Conservation (phyloP, 108 stramenopile genomes). For the Fistulifera pelliculosa region DNA sequence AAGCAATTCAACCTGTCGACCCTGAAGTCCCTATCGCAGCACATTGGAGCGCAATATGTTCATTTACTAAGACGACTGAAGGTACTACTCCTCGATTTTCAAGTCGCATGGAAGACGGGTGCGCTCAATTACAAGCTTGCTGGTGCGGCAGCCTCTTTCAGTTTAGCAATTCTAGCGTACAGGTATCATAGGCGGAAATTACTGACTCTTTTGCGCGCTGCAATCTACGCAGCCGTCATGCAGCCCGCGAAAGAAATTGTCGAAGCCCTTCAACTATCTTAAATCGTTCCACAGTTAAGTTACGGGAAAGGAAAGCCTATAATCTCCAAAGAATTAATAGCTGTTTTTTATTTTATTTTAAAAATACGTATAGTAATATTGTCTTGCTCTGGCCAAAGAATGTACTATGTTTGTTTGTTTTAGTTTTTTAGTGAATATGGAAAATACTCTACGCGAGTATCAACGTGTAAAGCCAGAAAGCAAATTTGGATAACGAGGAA, state of each 20-base stretch:
- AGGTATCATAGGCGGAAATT: background rate
- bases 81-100: background rate
- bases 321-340: no score
- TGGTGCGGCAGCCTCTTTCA: background rate
- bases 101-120: background rate
- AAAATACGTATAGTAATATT: background rate
- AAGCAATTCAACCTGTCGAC: no score
- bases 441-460: background rate
- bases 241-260: background rate
- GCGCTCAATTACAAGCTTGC: background rate
- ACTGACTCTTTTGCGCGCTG: background rate
- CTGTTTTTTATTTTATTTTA: background rate
- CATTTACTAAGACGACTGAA: background rate
- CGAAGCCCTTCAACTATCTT: background rate
- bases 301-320: no score
- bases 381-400: background rate
- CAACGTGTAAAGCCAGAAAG: no score
- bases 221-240: background rate
- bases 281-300: no score
- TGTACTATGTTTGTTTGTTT: background rate
- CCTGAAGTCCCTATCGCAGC: no score
- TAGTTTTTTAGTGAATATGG: no score
- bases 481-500: no score
- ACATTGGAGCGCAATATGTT: no score
- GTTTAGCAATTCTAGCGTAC: background rate